Evolutionary conservation across 345 rosid species (phyloP), one percentile per base, ranked within the genome.

Genomic region (Draba incana): DNA sequence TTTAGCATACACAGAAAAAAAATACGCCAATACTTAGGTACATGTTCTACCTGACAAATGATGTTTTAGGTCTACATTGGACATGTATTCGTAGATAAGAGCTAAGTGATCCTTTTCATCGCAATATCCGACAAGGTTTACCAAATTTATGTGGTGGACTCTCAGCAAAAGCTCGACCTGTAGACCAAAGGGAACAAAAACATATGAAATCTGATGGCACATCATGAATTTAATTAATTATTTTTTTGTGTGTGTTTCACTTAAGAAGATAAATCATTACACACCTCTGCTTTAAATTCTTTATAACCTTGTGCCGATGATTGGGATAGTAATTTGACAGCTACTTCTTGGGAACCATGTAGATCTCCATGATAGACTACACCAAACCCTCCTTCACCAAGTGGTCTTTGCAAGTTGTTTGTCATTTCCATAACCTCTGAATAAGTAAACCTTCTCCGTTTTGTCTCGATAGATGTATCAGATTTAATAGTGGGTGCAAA

Each of bases 351-450:
- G 5, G 68, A 46, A 63, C 20, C 33, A 4, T 63, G 0, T 8
- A 81, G 4, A 16, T 2, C 2, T 0, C 85, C 89, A 27, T 46
- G 64, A 56, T 79, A 82, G 1, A 85, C 89, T 2, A 66, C 59
- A 23, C 89, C 89, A 41, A 81, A 83, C 3, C 84, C 83, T 39
- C 85, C 89, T 65, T 77, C 65, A 5, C 86, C 86, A 2, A 79
- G 48, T 3, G 69, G 28, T 39, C 7, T 78, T 14, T 49, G 2
- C 3, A 85, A 85, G 51, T 83, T 76, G 5, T 69, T 42, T 20
- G 86, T 85, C 4, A 85, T 77, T 2, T 14, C 44, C 8, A 48
- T 23, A 23, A 83, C 57, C 13, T 79, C 83, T 1, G 50, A 9
- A 31, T 64, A 68, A 2, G 47, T 73, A 28, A 82, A 81, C 1